Base-by-base conservation (phyloP, 768 basidiomycete genomes). In the Boletus sp. region DNA sequence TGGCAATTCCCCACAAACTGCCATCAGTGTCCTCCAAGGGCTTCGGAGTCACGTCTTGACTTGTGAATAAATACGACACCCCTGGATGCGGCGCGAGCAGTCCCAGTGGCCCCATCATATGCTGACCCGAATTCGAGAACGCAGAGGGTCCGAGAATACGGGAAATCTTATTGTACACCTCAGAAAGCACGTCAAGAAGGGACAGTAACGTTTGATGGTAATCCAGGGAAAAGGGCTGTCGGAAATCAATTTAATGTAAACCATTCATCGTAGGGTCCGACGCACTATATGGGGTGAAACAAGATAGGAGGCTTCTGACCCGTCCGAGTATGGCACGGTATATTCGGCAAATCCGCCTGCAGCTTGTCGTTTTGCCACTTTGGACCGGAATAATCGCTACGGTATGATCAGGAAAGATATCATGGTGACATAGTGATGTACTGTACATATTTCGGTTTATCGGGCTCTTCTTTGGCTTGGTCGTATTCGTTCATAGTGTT, bases 201-300 rank as follows among this genome's bases (percentile, higher is more conserved):
- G 93, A 91, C 50, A 93, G 82, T 34, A 94, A 81, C 10, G 89
- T 90, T 72, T 95, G 88, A 60, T 90, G 87, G 66, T 96, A 95
- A 70, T 95, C 93, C 51, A 95, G 70, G 3, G 86, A 76, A 71
- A 94, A 95, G n/a, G 93, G 88, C 92, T 93, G 58, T 49, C 48
- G 10, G 50, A 30, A 27, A 34, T 54, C 42, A 48, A 51, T 54
- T 47, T 56, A 42, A 57, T 11, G 30, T 27, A 52, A 25, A 21
- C 21, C 38, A 25, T 33, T 23, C n/a, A 45, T 33, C 38, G 19
- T 52, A 9, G 50, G 9, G 33, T 42, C 55, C n/a, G 53, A 75
- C 83, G 60, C 57, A 90, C 90, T 66, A 90, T 82, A 65, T 90
- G 87, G 0, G 87, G 89, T 39, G 79, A 76, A 56, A 87, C 75